Base-by-base conservation (phyloP, 2,329 filamentous ascomycete species). In the Trichophaea hybrida region DNA sequence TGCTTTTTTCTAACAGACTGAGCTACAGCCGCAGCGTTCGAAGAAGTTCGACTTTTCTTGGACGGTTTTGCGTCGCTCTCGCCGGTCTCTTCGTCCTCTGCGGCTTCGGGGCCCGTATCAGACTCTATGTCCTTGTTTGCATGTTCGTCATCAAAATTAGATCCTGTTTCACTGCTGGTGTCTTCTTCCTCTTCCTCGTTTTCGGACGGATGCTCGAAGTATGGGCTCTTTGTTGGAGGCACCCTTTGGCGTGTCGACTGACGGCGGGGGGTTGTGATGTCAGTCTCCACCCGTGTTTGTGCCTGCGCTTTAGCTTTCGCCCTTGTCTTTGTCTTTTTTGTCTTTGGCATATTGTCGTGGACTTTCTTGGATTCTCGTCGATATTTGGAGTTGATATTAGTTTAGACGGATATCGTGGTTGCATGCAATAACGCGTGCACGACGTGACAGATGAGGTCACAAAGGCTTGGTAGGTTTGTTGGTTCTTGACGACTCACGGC, bases 41-140 rank as follows among this genome's bases (percentile, higher is more conserved):
- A 60, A 50, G 49, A n/a, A 24, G 35, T 62, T 62, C 65, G 38
- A 58, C 52, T 51, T 59, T 60, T 58, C 53, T 62, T 51, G 61
- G 55, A 24, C 53, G 57, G 40, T 52, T 58, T 37, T 55, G 55
- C 37, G 51, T 60, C 32, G 35, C 49, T 55, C 50, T 61, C 35
- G 43, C 55, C 40, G 44, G 55, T 54, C 24, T 59, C 59, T 53
- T 56, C 52, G 34, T 58, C 51, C 24, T 61, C 57, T 46, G 50
- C 17, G 55, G 48, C 38, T 49, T 56, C 13, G n/a, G 10, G 13
- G n/a, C 7, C 51, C 6, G 12, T 31, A 15, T 34, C 24, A 10
- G 51, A 13, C 31, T 34, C 5, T 5, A 55, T 55, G 17, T 63
- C 62, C 15, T 57, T 58, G 17, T 63, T 60, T 24, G 54, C 58